These are phyloP conservation scores for Ciborinia camelliae DNA, from an alignment of 2,329 filamentous ascomycete species.

Conservation along the genomic window DNA sequence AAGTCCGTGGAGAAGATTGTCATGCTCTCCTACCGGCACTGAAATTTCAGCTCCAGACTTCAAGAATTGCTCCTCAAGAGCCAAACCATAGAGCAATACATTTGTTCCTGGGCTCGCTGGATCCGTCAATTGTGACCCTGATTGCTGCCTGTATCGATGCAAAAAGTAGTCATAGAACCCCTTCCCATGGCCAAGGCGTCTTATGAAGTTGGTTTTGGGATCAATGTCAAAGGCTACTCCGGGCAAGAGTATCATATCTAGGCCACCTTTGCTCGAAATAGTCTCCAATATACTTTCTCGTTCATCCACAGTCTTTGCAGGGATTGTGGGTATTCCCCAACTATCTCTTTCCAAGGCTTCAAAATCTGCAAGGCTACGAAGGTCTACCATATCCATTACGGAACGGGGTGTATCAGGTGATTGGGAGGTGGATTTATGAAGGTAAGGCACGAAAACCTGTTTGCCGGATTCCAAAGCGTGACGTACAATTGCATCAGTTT, in stretches of 20 bases:
- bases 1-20: conserved; percentile 77
- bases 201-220: conserved; percentile 51
- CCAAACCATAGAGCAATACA: conserved; percentile 67
- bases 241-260: conserved; percentile 88
- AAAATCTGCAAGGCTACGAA: conserved; percentile 73
- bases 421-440: conserved; percentile 57
- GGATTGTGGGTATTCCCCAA: conserved; percentile 93
- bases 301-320: conserved; percentile 58
- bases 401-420: conserved; percentile 49
- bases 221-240: conserved; percentile 84
- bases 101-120: conserved; percentile 56
- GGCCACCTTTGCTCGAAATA: conserved; percentile 45
- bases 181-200: conserved; percentile 86
- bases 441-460: conserved; percentile 86
- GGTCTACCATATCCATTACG: conserved; percentile 92
- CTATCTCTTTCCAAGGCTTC: conserved; percentile 70
- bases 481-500: conserved; percentile 76
- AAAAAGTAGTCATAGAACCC: conserved; percentile 97
- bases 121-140: conserved; percentile 32
- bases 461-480: conserved; percentile 77
- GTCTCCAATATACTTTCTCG: conserved; percentile 73
- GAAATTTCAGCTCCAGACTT: conserved; percentile 52
- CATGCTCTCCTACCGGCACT: conserved; percentile 72
- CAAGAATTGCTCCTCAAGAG: conserved; percentile 82
- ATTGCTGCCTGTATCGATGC: conserved; percentile 59